phyloP scores from a whole-genome alignment of 148 eudicot genomes.

The Drosera capensis region DNA sequence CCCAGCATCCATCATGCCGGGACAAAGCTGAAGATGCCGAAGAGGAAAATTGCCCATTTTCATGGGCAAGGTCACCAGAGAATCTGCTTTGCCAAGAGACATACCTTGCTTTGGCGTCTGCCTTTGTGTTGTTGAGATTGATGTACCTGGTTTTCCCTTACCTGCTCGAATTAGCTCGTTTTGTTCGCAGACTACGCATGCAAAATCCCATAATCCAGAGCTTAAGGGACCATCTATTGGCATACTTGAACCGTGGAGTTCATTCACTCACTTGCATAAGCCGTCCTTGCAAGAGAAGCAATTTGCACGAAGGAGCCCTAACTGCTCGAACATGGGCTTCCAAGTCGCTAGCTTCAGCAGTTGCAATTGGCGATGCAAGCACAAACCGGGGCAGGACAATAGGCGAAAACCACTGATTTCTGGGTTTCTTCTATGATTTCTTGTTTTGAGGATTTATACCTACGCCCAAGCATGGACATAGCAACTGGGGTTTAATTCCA shows the following conservation, averaged over 20 bases:
- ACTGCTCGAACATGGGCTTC: slow-evolving; percentile 91
- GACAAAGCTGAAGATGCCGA: slow-evolving; percentile 27
- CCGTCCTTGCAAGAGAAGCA: slow-evolving; percentile 65
- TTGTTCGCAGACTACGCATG: slow-evolving; percentile 42
- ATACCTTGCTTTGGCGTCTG: slow-evolving; percentile 66
- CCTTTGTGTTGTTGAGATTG: slow-evolving; percentile 56
- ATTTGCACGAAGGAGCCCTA: slow-evolving; percentile 74
- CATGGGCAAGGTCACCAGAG: slow-evolving; percentile 88
- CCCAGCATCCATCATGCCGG: slow-evolving; percentile 17
- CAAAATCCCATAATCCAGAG: slow-evolving; percentile 32
- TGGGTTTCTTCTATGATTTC: background rate
- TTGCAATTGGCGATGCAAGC: slow-evolving; percentile 67
- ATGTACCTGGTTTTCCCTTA: slow-evolving; percentile 36
- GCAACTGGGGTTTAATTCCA: too few relatives aligned
- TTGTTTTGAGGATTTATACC: background rate
- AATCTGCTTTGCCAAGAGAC: slow-evolving; percentile 68
- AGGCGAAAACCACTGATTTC: background rate
- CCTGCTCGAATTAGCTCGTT: slow-evolving; percentile 19
- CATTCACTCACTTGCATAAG: slow-evolving; percentile 37
- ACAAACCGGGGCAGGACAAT: slow-evolving; percentile 26
- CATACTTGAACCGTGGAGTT: slow-evolving; percentile 39
- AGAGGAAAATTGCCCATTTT: slow-evolving; percentile 64
- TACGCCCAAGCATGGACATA: too few relatives aligned
- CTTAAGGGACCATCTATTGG: slow-evolving; percentile 62
- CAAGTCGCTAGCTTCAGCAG: slow-evolving; percentile 71